Base-by-base conservation (phyloP, 1,284 basidiomycete species). In the Golubevia sp. region DNA sequence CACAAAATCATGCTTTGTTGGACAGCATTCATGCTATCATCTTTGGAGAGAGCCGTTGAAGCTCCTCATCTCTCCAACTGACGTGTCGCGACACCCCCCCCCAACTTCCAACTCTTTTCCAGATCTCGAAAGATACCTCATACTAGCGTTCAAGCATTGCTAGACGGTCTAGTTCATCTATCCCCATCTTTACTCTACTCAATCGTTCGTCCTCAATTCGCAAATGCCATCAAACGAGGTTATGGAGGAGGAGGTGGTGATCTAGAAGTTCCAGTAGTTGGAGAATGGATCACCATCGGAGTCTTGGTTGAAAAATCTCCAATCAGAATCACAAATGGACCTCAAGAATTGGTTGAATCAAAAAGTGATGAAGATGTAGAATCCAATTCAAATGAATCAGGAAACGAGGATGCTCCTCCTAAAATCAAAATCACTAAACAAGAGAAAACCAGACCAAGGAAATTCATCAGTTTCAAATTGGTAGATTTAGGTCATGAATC, bases 241-340 rank as follows among this genome's bases (percentile, higher is more conserved):
- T 5, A 11, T 3, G 30, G 30, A 34, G 30, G 30, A 34, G 27
- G 26, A 18, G 26, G n/a, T 6, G 3, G 6, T 26, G 64, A 73
- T 53, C 68, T 63, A 34, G 67, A 77, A 30, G 59, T 81, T 8
- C 78, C 78, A 0, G 57, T 81, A 34, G 71, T 73, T 49, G 77
- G 77, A 1, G 78, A 81, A 56, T 81, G 73, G 73, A 62, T 81
- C 23, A 62, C 70, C 20, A 76, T 81, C 25, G 73, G 73, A 4
- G 73, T 73, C 2, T 67, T 79, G n/a, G 75, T 70, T 3, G 77
- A 79, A 53, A 76, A 77, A 56, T 64, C 69, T 49, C 63, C 64
- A 6, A 26, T 77, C 27, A 58, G 66, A 13, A 59, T 72, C 20
- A 70, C 67, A 18, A 63, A 62, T 50, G 64, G 65, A 2, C 30